Percentiles rank a stretch among this genome's conserved stretches.
phyloP scores from a whole-genome alignment of 2,329 filamentous ascomycete genomes.

The Rhytidhysteron rufulum region DNA sequence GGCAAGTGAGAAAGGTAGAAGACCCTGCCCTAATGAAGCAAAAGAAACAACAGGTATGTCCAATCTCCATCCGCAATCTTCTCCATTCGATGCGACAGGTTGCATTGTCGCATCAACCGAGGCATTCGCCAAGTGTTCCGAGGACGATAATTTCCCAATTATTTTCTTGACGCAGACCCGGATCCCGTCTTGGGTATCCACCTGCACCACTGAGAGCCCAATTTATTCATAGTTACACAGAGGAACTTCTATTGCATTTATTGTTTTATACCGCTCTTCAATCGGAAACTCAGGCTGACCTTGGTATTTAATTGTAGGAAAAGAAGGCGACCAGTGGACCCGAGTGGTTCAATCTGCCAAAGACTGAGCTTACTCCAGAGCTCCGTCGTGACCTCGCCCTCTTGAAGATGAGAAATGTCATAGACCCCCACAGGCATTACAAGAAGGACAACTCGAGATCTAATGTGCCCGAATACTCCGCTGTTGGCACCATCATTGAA shows the following conservation, averaged over 20 bases:
- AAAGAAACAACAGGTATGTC: slow-evolving; percentile 52
- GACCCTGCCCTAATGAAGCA: slow-evolving; percentile 48
- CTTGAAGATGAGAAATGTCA: slow-evolving; percentile 79
- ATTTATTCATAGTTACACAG: slow-evolving; percentile 76
- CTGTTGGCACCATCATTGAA: slow-evolving; percentile 83
- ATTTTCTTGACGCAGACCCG: slow-evolving; percentile 67
- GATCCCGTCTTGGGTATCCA: slow-evolving; percentile 76
- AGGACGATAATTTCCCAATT: slow-evolving; percentile 78
- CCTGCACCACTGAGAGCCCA: slow-evolving; percentile 65
- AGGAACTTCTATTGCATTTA: slow-evolving; percentile 33
- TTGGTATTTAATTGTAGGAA: slow-evolving; percentile 39
- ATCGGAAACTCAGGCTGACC: slow-evolving; percentile 15
- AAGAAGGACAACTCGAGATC: slow-evolving; percentile 76
- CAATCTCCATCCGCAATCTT: too few species aligned
- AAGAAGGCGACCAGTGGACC: slow-evolving; percentile 68
- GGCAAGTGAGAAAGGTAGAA: slow-evolving; percentile 51
- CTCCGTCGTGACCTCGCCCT: slow-evolving; percentile 87
- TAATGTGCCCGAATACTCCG: slow-evolving; percentile 74
- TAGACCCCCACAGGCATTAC: slow-evolving; percentile 87
- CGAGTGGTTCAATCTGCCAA: slow-evolving; percentile 84
- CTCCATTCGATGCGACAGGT: slow-evolving; percentile 11
- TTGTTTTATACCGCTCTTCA: slow-evolving; percentile 7
- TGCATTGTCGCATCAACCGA: slow-evolving; percentile 1
- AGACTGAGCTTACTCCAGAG: slow-evolving; percentile 77
- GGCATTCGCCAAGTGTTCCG: slow-evolving; percentile 28